A percentile compares a stretch with the other conserved stretches of the same genome.
Evolutionary conservation across 2,329 filamentous ascomycete species (phyloP).

Genomic region (Trichoderma semiorbis): DNA sequence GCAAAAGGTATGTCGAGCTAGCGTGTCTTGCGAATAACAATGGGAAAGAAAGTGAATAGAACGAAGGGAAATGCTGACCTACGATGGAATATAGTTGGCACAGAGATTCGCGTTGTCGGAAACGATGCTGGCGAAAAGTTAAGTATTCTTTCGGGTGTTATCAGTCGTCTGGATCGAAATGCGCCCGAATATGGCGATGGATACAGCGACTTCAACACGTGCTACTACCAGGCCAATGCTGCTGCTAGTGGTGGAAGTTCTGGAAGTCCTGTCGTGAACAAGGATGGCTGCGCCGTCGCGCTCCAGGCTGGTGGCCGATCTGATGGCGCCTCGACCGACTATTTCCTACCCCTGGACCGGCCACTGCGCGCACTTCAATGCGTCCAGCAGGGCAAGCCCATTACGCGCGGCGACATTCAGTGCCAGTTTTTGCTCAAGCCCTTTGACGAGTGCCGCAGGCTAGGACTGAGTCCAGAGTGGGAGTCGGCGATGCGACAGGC

Average conservation of each 20-base stretch:
- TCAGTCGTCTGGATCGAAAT: slow-evolving; percentile 92
- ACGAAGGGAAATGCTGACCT: neutral
- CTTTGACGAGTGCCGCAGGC: slow-evolving; percentile 90
- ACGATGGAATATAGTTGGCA: slow-evolving; percentile 57
- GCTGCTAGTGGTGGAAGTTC: slow-evolving; percentile 96
- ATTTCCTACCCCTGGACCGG: slow-evolving; percentile 91
- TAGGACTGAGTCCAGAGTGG: slow-evolving; percentile 81
- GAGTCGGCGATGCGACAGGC: slow-evolving; percentile 78
- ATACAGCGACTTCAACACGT: slow-evolving; percentile 93
- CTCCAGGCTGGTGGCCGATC: slow-evolving; percentile 90
- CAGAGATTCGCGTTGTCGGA: slow-evolving; percentile 94
- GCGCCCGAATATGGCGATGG: slow-evolving; percentile 97
- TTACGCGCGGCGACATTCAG: slow-evolving; percentile 94
- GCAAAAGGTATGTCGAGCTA: slow-evolving; percentile 56
- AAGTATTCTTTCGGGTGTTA: slow-evolving; percentile 95
- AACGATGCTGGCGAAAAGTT: slow-evolving; percentile 99
- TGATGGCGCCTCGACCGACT: slow-evolving; percentile 94
- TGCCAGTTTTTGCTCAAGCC: slow-evolving; percentile 96
- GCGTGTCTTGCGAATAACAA: slow-evolving; percentile 14
- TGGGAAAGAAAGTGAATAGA: neutral
- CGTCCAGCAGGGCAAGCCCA: slow-evolving; percentile 69
- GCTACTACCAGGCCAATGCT: slow-evolving; percentile 97
- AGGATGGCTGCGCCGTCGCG: slow-evolving; percentile 87
- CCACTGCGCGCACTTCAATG: slow-evolving; percentile 83
- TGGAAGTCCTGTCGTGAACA: slow-evolving; percentile 96